Percentiles rank a stretch among this genome's conserved stretches.
Conservation (phyloP, 805 yeast species). For the Teunomyces lycoperdinae region DNA sequence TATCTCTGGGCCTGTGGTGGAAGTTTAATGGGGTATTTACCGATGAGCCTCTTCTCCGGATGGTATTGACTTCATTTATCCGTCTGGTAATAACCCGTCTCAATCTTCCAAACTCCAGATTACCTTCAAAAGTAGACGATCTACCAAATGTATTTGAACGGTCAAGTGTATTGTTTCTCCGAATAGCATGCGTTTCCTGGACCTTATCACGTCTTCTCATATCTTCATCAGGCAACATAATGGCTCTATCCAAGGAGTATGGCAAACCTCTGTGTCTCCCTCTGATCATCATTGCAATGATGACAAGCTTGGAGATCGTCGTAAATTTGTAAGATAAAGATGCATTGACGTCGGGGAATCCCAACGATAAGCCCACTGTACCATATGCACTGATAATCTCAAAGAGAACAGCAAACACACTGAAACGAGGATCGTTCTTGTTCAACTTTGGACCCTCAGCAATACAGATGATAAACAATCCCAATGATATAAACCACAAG, state of each 20-base stretch:
- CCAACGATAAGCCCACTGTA: constrained; percentile 89
- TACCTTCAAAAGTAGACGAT: constrained; percentile 8
- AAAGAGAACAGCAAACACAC: constrained; percentile 71
- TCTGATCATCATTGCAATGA: constrained; percentile 86
- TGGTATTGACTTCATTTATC: neutral
- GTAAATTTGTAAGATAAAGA: constrained; percentile 76
- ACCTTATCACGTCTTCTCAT: constrained; percentile 59
- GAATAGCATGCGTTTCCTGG: constrained; percentile 51
- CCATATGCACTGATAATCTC: constrained; percentile 95
- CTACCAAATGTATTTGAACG: constrained; percentile 11
- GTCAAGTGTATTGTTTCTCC: constrained; percentile 29
- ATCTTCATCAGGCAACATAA: constrained; percentile 73
- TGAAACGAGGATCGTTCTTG: constrained; percentile 44
- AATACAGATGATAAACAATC: constrained; percentile 80
- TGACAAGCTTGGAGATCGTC: constrained; percentile 73
- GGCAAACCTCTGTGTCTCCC: constrained; percentile 98
- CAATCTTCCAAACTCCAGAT: constrained; percentile 4
- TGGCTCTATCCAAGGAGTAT: constrained; percentile 88
- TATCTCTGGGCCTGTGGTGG: neutral
- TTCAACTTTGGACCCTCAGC: constrained; percentile 71
- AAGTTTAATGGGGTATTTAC: neutral
- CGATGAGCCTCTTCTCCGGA: constrained; percentile 4
- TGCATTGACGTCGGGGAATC: constrained; percentile 64
- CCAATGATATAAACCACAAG: constrained; percentile 88
- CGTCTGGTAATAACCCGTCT: constrained; percentile 5